phyloP scores from a whole-genome alignment of 257 asterid genomes.

The Solanum paucissectum region DNA sequence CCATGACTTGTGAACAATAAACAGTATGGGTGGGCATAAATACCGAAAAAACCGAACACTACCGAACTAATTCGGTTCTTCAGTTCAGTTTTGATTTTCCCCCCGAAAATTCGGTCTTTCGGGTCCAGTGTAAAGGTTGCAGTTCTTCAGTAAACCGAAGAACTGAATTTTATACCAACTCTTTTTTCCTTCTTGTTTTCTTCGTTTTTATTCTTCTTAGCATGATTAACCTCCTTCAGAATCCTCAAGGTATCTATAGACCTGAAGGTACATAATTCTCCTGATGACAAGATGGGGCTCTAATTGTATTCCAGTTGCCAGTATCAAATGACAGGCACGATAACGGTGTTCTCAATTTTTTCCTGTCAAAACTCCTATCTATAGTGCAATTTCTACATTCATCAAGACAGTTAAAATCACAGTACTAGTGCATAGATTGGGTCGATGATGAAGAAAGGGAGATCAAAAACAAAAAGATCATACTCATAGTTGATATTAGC shows the following conservation, averaged over 20 bases:
- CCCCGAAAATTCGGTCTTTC: not conserved
- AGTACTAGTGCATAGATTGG: not conserved
- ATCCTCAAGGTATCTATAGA: not conserved
- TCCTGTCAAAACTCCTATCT: not conserved
- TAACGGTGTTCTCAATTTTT: not conserved
- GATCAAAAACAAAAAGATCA: not conserved
- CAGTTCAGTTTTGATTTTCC: not conserved
- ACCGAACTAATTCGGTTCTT: not conserved
- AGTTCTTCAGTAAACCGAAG: not conserved
- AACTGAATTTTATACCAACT: not conserved
- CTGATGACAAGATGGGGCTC: not conserved
- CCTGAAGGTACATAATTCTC: not conserved
- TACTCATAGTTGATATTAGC: not conserved
- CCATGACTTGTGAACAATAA: not conserved
- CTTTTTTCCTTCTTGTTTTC: not conserved
- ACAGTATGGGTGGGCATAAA: not conserved
- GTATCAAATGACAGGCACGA: not conserved
- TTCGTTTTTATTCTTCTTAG: not conserved
- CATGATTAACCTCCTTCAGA: not conserved
- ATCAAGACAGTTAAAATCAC: not conserved
- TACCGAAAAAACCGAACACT: too few relatives aligned
- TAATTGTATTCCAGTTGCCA: not conserved
- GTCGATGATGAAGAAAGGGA: not conserved
- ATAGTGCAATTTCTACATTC: not conserved
- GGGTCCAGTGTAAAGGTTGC: not conserved